Base-by-base conservation (phyloP, 176 grass and related monocot genomes). In the Thinopyrum elongatum region DNA sequence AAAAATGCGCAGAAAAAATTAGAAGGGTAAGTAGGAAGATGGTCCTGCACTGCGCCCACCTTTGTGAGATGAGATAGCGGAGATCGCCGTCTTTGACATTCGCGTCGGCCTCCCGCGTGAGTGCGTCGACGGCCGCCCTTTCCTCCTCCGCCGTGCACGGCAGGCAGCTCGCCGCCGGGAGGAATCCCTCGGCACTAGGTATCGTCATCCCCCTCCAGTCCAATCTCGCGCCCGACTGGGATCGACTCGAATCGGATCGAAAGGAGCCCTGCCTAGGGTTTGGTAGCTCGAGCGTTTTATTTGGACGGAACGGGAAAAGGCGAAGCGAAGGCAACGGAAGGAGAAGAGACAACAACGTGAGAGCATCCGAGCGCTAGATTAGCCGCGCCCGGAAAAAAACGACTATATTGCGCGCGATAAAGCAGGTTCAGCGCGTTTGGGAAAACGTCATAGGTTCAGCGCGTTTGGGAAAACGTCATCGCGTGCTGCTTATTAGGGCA, bases 51-150 rank as follows among this genome's bases (percentile, higher is more conserved):
- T 6, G 5, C 22, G 83, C 80, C 21, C 21, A 97, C 97, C 88
- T 97, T 14, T 90, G 47, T 0, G 92, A 88, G 26, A 99, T 70
- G 23, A 99, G 94, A 83, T 86, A 99, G 60, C 90, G 91, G 66
- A 97, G 92, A 93, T 99, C 97, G 55, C 94, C 97, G n/a, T 96
- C 90, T 89, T 86, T 99, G 33, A 92, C 88, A 86, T 91, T 93
- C 64, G 35, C 70, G 44, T 94, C 92, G 53, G 90, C 90, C 33
- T 88, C 80, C 88, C 68, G 80, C 47, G 78, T 94, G 28, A 97
- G 81, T n/a, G 72, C 35, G 28, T 28, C 29, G 2, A 99, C 71
- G 80, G 73, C 61, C n/a, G 86, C 82, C 78, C 87, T 88, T 89
- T 99, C 97, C 83, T 97, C 94, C 80, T 88, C 87, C 10, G 94